phyloP scores from a whole-genome alignment of 192 early-diverging fungal species.

The Backusella liffmaniae region DNA sequence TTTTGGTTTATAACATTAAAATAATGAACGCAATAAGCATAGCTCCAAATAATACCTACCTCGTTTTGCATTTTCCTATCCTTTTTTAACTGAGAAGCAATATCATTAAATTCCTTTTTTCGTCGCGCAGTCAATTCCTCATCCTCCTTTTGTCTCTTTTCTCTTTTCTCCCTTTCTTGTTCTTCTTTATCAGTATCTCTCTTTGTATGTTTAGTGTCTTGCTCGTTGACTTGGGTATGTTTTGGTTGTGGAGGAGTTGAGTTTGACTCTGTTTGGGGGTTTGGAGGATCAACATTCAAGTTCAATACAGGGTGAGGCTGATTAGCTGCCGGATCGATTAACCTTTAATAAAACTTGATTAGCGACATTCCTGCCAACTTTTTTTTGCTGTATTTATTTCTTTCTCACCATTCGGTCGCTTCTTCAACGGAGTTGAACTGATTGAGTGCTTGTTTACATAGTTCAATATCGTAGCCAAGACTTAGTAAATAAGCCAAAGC shows the following conservation, averaged over 20 bases:
- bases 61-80: constrained; percentile 4
- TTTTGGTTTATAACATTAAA: not conserved
- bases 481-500: constrained; percentile 3
- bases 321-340: not conserved
- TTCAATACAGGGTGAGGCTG: not conserved
- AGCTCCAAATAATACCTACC: not conserved
- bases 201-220: not conserved
- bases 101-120: not conserved
- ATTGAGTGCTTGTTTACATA: constrained; percentile 5
- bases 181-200: not conserved
- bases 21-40: not conserved
- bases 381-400: not conserved
- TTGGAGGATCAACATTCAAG: not conserved
- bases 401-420: constrained; percentile 9
- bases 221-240: not conserved
- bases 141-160: constrained; percentile 5
- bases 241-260: not conserved
- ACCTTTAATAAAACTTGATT: not conserved
- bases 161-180: not conserved
- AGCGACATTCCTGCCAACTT: not conserved
- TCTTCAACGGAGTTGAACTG: not conserved
- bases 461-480: not conserved
- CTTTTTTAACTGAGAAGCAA: not conserved
- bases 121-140: not conserved
- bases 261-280: not conserved